These are phyloP conservation scores for Fusarium aywerte DNA, from an alignment of 2,329 filamentous ascomycete species.

Conservation along the genomic window DNA sequence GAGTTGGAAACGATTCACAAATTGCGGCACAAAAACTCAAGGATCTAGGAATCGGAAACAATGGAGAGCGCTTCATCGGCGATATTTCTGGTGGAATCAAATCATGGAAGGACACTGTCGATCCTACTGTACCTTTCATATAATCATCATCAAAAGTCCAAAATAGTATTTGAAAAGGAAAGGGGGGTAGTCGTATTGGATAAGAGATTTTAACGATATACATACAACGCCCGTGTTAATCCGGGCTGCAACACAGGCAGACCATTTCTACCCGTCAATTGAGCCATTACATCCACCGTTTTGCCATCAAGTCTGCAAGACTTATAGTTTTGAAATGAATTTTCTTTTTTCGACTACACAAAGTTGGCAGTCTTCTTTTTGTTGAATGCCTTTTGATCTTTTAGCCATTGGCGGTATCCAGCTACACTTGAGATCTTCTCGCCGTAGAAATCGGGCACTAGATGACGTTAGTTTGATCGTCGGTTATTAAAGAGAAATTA, in stretches of 20 bases:
- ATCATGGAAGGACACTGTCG: slow-evolving; percentile 77
- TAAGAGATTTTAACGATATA: slow-evolving; percentile 46
- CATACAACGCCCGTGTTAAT: slow-evolving; percentile 43
- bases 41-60: slow-evolving; percentile 64
- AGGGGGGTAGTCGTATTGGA: slow-evolving; percentile 34
- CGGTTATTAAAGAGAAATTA: neutral
- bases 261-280: slow-evolving; percentile 34
- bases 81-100: slow-evolving; percentile 78
- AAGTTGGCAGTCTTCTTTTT: slow-evolving; percentile 84
- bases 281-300: slow-evolving; percentile 41
- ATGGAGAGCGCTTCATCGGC: slow-evolving; percentile 68
- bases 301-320: slow-evolving; percentile 18
- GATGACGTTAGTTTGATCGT: slow-evolving; percentile 31
- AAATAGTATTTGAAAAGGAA: slow-evolving; percentile 21
- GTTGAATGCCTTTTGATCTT: slow-evolving; percentile 97
- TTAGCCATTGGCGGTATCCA: slow-evolving; percentile 94
- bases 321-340: slow-evolving; percentile 1
- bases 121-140: slow-evolving; percentile 65
- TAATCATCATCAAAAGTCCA: slow-evolving; percentile 43
- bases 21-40: slow-evolving; percentile 73
- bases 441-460: slow-evolving; percentile 95
- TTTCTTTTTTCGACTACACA: slow-evolving; percentile 54
- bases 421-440: slow-evolving; percentile 96
- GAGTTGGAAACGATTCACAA: slow-evolving; percentile 83
- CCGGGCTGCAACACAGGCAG: slow-evolving; percentile 28